A percentile compares a stretch with the other conserved stretches of the same genome.
Conservation (phyloP, 2,329 filamentous ascomycete species). For the Fusarium dlaminii region DNA sequence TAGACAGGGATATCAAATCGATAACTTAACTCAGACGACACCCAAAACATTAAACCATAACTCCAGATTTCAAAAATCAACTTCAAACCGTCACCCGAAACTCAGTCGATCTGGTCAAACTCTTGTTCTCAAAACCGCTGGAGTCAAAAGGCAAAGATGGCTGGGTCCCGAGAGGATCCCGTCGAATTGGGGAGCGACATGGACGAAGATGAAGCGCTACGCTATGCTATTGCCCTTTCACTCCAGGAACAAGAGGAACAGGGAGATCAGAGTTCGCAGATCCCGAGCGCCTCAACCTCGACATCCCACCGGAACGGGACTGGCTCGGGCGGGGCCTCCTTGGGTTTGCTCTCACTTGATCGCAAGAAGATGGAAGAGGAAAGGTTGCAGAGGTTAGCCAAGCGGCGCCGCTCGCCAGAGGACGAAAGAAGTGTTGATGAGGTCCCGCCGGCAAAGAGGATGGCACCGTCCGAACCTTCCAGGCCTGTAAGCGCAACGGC, state of each 20-base stretch:
- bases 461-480: conserved; percentile 16
- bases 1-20: conserved; percentile 32
- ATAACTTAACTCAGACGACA: conserved; percentile 15
- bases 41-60: conserved; percentile 12
- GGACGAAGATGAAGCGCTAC: conserved; percentile 69
- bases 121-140: conserved; percentile 15
- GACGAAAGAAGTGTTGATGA: conserved; percentile 44
- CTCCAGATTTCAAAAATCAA: conserved; percentile 20
- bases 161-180: conserved; percentile 33
- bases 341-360: conserved; percentile 67
- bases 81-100: conserved; percentile 37
- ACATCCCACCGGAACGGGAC: conserved; percentile 28
- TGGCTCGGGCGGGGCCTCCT: conserved; percentile 27
- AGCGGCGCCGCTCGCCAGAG: conserved; percentile 52
- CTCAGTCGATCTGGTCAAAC: conserved; percentile 21
- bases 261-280: conserved; percentile 28
- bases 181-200: conserved; percentile 45
- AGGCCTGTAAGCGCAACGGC: conserved; percentile 4
- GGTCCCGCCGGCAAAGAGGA: conserved; percentile 43
- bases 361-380: conserved; percentile 88
- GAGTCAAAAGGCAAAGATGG: conserved; percentile 28
- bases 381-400: conserved; percentile 74
- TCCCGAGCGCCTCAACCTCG: conserved; percentile 26
- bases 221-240: conserved; percentile 68
- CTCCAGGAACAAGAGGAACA: conserved; percentile 49